Evolutionary conservation across 768 basidiomycete genomes (phyloP).

Genomic region (Suillus clintonianus): DNA sequence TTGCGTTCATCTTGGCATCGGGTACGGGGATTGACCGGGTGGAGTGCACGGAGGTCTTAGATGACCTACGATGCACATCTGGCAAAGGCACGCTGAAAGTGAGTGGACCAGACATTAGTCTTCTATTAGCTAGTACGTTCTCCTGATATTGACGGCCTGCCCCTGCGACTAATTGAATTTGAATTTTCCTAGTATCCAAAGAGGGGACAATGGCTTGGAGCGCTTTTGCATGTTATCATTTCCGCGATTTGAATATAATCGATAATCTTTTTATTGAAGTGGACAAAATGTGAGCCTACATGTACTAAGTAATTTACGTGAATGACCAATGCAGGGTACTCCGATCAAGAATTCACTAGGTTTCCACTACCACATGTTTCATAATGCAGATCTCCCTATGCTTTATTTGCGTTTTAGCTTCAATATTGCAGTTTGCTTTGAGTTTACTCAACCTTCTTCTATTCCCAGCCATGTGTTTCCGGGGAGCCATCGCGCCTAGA

Average conservation of each 20-base stretch:
- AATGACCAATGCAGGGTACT: neutral
- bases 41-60: conserved; percentile 34
- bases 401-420: neutral
- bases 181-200: neutral
- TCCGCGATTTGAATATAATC: neutral
- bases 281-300: neutral
- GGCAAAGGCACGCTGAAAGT: conserved; percentile 52
- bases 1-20: conserved; percentile 46
- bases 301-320: neutral
- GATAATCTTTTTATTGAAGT: neutral
- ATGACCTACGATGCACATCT: conserved; percentile 33
- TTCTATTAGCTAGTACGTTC: neutral
- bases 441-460: neutral
- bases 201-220: neutral
- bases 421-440: neutral
- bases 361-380: neutral
- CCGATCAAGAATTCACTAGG: neutral
- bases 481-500: neutral
- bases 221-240: neutral
- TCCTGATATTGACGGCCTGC: neutral
- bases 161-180: neutral
- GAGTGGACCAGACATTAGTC: conserved; percentile 42
- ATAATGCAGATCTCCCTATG: neutral
- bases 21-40: conserved; percentile 48
- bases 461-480: neutral